phyloP scores from a whole-genome alignment of 2,329 filamentous ascomycete genomes.

The Colletotrichum sp. region DNA sequence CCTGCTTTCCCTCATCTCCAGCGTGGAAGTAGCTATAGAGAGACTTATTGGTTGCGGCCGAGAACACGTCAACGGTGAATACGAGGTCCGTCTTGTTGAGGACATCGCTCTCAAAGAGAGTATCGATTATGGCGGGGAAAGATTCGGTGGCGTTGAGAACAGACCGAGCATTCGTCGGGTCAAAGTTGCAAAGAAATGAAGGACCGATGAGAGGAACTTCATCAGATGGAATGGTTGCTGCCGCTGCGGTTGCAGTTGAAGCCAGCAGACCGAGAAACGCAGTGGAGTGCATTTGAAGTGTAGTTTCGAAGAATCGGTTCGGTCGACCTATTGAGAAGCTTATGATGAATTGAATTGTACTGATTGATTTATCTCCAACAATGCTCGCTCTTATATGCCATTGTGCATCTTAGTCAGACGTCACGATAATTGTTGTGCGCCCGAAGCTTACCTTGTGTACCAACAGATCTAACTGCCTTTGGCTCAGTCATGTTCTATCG shows the following conservation, averaged over 20 bases:
- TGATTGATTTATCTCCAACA: neutral
- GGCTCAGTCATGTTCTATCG: neutral
- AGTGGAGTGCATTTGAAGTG: neutral
- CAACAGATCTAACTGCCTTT: neutral
- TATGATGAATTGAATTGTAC: neutral
- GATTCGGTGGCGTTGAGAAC: neutral
- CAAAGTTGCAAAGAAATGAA: slow-evolving; percentile 25
- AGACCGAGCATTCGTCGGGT: neutral
- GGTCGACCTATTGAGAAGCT: neutral
- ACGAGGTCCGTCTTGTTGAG: neutral
- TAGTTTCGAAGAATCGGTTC: neutral
- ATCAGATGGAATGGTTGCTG: neutral
- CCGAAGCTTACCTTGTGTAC: neutral
- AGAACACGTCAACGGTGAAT: slow-evolving; percentile 29
- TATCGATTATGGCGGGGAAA: neutral
- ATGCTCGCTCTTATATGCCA: neutral
- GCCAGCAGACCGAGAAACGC: neutral
- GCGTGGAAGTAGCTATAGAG: slow-evolving; percentile 26
- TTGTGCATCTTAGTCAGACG: neutral
- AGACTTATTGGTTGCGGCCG: slow-evolving; percentile 26
- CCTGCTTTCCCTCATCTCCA: neutral
- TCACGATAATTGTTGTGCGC: neutral
- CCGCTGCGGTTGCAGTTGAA: neutral
- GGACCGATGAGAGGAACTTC: slow-evolving; percentile 25
- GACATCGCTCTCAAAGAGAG: neutral